Evolutionary conservation across 495 filamentous ascomycete species (phyloP).

Genomic region (Hypoxylon crocopeplum): DNA sequence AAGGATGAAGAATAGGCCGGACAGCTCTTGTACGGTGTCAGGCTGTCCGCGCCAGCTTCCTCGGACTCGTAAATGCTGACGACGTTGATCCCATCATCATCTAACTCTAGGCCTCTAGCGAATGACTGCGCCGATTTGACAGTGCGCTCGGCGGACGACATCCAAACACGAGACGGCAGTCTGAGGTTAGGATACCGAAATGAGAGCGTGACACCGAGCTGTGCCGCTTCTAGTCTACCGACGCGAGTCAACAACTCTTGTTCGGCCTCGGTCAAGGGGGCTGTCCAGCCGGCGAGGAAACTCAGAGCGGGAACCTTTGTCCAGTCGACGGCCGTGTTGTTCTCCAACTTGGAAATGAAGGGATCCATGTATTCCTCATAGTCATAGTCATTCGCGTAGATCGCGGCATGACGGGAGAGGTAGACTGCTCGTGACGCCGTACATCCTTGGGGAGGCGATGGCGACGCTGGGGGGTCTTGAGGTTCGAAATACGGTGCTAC

Average conservation of each 20-base stretch:
- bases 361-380: conserved; percentile 56
- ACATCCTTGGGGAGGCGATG: conserved; percentile 49
- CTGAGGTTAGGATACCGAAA: conserved; percentile 52
- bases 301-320: conserved; percentile 44
- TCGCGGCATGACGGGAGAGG: conserved; percentile 55
- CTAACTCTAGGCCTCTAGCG: conserved; percentile 49
- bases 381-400: conserved; percentile 58
- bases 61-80: conserved; percentile 47
- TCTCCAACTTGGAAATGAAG: conserved; percentile 52
- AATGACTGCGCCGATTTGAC: conserved; percentile 52
- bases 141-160: conserved; percentile 56
- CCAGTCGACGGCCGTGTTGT: conserved; percentile 47
- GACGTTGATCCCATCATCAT: conserved; percentile 50
- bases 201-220: conserved; percentile 50
- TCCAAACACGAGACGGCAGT: conserved; percentile 54
- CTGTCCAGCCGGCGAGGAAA: conserved; percentile 50
- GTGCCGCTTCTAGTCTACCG: conserved; percentile 51
- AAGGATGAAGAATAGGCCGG: conserved; percentile 55
- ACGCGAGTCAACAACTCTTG: conserved; percentile 51
- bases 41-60: conserved; percentile 50
- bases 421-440: conserved; percentile 50
- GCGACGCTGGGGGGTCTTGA: conserved; percentile 49
- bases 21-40: conserved; percentile 57
- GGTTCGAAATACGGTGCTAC: conserved; percentile 58
- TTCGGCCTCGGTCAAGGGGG: conserved; percentile 52